Evolutionary conservation across 345 rosid genomes (phyloP).

Genomic region (Citrus australasica): DNA sequence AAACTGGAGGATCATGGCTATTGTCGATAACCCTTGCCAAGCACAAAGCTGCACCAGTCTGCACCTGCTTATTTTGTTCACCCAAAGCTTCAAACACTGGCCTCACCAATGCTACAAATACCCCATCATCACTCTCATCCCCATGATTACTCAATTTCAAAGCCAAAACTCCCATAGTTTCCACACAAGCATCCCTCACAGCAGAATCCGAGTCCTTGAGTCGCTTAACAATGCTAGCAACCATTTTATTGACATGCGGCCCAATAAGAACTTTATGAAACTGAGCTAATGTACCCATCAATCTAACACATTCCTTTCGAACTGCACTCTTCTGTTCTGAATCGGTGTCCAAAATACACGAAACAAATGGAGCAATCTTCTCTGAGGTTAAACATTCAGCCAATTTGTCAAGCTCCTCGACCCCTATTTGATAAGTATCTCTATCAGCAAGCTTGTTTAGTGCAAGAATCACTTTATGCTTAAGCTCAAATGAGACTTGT

Average conservation of each 20-base stretch:
- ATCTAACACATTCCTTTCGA: slow-evolving; percentile 66
- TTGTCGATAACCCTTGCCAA: slow-evolving; percentile 75
- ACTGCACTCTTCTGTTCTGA: slow-evolving; percentile 68
- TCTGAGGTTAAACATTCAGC: slow-evolving; percentile 57
- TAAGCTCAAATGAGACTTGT: slow-evolving; percentile 58
- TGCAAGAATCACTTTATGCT: slow-evolving; percentile 66
- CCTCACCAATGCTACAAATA: slow-evolving; percentile 62
- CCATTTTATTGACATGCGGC: slow-evolving; percentile 68
- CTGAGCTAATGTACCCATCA: slow-evolving; percentile 59
- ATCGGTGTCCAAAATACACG: slow-evolving; percentile 73
- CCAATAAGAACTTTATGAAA: slow-evolving; percentile 46
- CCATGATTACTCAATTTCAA: slow-evolving; percentile 42
- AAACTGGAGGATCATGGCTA: slow-evolving; percentile 53
- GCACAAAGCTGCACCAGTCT: slow-evolving; percentile 83
- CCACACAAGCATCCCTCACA: slow-evolving; percentile 85
- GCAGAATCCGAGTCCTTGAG: slow-evolving; percentile 85
- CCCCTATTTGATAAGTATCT: slow-evolving; percentile 80
- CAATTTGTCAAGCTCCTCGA: slow-evolving; percentile 70
- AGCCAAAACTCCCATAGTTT: slow-evolving; percentile 72
- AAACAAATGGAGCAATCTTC: slow-evolving; percentile 59
- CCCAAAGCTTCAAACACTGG: slow-evolving; percentile 92
- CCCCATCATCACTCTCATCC: slow-evolving; percentile 37
- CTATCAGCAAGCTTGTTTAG: slow-evolving; percentile 87
- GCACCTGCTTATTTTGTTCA: slow-evolving; percentile 86
- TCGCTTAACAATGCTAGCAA: slow-evolving; percentile 69